Conservation (phyloP, 345 rosid species). For the Raphanus sativus region DNA sequence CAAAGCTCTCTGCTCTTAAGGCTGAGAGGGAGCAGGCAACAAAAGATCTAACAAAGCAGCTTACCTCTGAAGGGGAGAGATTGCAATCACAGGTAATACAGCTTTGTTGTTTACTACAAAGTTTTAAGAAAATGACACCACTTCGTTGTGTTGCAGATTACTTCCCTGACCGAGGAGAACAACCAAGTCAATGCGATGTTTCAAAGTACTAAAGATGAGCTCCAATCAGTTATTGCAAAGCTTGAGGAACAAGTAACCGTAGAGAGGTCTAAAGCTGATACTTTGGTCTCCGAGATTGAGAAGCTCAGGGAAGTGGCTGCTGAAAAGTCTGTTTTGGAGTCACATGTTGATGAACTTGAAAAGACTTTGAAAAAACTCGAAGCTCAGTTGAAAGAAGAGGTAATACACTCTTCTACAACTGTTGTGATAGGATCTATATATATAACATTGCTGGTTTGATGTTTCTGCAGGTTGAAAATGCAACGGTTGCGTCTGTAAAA, state of each 20-base stretch:
- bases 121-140: too few species aligned
- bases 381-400: constrained; percentile 60
- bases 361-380: constrained; percentile 41
- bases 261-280: constrained; percentile 49
- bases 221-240: constrained; percentile 58
- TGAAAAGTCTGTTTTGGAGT: constrained; percentile 57
- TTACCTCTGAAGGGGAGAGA: too few species aligned
- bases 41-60: not conserved
- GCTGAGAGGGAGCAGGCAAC: not conserved
- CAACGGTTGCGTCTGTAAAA: constrained; percentile 33
- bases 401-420: constrained; percentile 28
- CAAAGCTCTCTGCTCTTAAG: not conserved
- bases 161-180: too few species aligned
- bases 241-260: constrained; percentile 62
- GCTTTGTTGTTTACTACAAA: too few species aligned
- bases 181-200: too few species aligned
- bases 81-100: too few species aligned
- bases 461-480: constrained; percentile 46
- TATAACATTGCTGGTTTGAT: not conserved
- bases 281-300: constrained; percentile 53
- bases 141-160: too few species aligned
- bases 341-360: constrained; percentile 62
- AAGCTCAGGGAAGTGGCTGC: constrained; percentile 51
- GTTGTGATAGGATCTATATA: not conserved
- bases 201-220: constrained; percentile 51